Base-by-base conservation (phyloP, 306 rosid genomes). In the Comarum palustre region DNA sequence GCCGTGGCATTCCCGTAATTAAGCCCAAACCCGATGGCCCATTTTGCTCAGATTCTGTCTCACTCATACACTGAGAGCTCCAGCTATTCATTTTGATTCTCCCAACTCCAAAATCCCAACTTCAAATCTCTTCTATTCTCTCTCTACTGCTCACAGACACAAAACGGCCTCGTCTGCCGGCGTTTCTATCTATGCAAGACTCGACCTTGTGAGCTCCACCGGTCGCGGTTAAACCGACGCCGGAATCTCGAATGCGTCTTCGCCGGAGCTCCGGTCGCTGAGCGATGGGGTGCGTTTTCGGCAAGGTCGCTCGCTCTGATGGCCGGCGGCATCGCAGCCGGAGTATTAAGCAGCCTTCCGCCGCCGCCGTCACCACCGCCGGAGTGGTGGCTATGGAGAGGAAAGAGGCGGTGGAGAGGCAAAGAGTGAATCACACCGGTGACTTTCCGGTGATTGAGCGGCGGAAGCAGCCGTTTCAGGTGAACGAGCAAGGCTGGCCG, bases 251-350 rank as follows among this genome's bases (percentile, higher is more conserved):
- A 86, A 72, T 90, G 96, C 64, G 13, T 78, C 76, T 55, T 77
- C 75, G 71, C 57, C 29, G 50, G 22, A 80, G 72, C 73, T 71
- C 77, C 20, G 61, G 29, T 80, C 64, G 73, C 74, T 89, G 81
- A 86, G 81, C 77, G 69, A 94, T 94, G 99, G 97, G 99, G 72
- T 94, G 99, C 86, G 87, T 88, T 80, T 85, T 89, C 61, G 89
- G 91, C 75, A 84, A 70, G 71, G 81, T 81, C 45, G 31, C 36
- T 39, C 43, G 43, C 34, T 75, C 79, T 2, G 69, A 61, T 58
- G 65, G 13, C 58, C 77, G 60, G 32, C 75, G 39, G 31, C 70
- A 36, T 25, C 76, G 85, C 27, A 77, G 78, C 63, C 87, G 90
- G 57, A 78, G 45, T 10, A 3, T 42, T 31, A 79, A 82, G 42